Percentiles rank a stretch among this genome's conserved stretches.
phyloP scores from a whole-genome alignment of 306 rosid species.

The Gleditsia sinensis region DNA sequence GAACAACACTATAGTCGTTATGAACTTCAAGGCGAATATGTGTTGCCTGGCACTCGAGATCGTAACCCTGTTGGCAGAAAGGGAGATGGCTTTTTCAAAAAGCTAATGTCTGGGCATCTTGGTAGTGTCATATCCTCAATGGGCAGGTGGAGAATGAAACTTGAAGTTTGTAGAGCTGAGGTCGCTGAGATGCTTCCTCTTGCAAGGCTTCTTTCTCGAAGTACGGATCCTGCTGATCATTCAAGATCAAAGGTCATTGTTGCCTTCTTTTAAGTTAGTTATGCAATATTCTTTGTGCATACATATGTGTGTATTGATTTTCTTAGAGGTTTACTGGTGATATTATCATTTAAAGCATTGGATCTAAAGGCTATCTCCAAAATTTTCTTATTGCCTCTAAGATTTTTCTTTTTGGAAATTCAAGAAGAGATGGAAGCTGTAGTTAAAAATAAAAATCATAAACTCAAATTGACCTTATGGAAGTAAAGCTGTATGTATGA shows the following conservation, averaged over 20 bases:
- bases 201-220: constrained; percentile 88
- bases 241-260: constrained; percentile 76
- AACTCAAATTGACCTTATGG: not conserved
- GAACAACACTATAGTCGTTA: constrained; percentile 88
- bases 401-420: not conserved
- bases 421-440: not conserved
- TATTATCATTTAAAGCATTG: not conserved
- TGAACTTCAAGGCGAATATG: constrained; percentile 98
- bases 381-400: not conserved
- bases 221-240: constrained; percentile 88
- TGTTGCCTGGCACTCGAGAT: constrained; percentile 86
- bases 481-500: not conserved
- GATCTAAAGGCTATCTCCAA: not conserved
- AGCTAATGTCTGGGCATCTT: constrained; percentile 81
- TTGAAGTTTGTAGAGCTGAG: constrained; percentile 89
- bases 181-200: constrained; percentile 98
- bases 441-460: not conserved
- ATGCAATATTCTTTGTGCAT: not conserved
- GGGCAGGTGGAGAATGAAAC: constrained; percentile 99
- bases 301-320: not conserved
- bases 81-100: constrained; percentile 66
- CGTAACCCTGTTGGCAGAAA: constrained; percentile 64
- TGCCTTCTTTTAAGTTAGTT: not conserved
- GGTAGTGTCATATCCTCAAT: constrained; percentile 91
- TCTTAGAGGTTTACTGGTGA: not conserved